Base-by-base conservation (phyloP, 176 grass and related monocot genomes). In the Bothriochloa decipiens region DNA sequence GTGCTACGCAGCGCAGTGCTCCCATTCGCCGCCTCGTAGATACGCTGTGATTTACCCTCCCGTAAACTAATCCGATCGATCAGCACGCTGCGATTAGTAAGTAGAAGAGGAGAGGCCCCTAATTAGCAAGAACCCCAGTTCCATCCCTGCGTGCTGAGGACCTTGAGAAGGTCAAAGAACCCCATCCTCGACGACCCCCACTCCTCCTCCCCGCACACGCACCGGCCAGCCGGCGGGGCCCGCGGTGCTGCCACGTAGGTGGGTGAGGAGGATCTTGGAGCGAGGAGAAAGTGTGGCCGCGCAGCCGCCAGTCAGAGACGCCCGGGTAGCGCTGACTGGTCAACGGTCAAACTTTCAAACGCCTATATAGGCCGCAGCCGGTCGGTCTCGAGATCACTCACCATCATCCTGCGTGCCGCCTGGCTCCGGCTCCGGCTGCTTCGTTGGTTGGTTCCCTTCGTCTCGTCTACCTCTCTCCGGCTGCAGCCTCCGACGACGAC, bases 291-390 rank as follows among this genome's bases (percentile, higher is more conserved):
- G 65, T 26, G 29, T 27, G 65, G 46, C 4, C 18, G 66, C 47
- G 12, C 53, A 79, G 87, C 90, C 90, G 72, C 86, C 90, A 81
- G 92, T 89, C 92, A 92, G 90, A 90, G 32, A 37, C 28, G 8
- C n/a, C 65, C 46, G 26, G 17, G 18, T 63, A 1, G 6, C 4
- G 90, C 90, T 94, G 94, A 97, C 94, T 0, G 0, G 84, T 94
- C 84, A 80, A 88, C 78, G 84, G 90, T 94, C 92, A 94, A 92
- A 88, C 15, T n/a, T 90, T 90, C 82, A 68, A 85, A 89, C 73
- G 16, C 80, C 89, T 90, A 94, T 94, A 92, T 88, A 47, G 5
- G 15, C 74, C 46, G 26, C 75, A 0, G 11, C 20, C 8, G 71
- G 86, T 35, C 78, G 61, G 40, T 78, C 82, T 63, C 57, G 66